Evolutionary conservation across 2,329 filamentous ascomycete genomes (phyloP), one percentile per base, ranked within the genome.

Genomic region (Lecanosticta acicola): DNA sequence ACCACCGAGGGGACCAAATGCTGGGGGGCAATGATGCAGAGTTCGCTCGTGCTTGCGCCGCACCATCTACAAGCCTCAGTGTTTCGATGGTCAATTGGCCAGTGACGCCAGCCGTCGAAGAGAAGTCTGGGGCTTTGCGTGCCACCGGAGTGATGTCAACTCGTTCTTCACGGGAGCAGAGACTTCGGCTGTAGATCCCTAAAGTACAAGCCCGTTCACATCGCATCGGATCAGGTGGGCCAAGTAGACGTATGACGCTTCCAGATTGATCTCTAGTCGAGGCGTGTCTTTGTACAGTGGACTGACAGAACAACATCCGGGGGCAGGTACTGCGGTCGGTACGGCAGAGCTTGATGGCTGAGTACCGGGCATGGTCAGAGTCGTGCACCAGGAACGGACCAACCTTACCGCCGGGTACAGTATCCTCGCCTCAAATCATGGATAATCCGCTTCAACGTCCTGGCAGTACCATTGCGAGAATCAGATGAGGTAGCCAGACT

Each of bases 221-320:
- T 71, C 73, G 2, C 66, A 66, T 32, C 63, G 65, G 24, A 73
- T 66, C 2, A 75, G 55, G 44, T 68, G 59, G 29, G 63, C 61
- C 42, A 67, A 71, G 46, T 71, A 69, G 34, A 63, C 68, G 55
- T 70, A 67, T 54, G 71, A 72, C 11, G 71, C 71, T 35, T 70
- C 68, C 38, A 66, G 62, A 50, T 75, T 68, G 19, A 75, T 63
- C 21, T 67, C 60, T 49, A 75, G 72, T 2, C 58, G 44, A 0
- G 65, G 49, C 8, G 65, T 66, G 38, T 66, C 54, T 43, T 71
- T 68, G 60, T 73, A 75, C 2, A 74, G 55, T 0, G 72, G 73
- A 19, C 74, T 62, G 2, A 74, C 71, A 0, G 73, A 72, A 21
- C 69, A 71, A 54, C 72, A 75, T 17, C 75, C 67, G 11, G 72